phyloP scores from a whole-genome alignment of 2,329 filamentous ascomycete species.

The Emergomyces pasteurianus region DNA sequence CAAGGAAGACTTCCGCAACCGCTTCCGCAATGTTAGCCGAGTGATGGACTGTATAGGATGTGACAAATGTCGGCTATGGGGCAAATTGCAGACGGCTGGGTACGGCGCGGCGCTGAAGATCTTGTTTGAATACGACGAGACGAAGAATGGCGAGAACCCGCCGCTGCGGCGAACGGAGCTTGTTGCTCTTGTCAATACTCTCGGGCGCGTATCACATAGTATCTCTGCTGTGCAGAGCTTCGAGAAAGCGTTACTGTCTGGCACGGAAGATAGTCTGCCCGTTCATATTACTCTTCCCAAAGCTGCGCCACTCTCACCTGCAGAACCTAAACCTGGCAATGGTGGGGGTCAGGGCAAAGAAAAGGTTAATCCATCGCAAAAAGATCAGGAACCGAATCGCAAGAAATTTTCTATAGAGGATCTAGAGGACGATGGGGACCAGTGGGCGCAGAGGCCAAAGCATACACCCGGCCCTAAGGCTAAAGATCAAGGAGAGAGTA shows the following conservation, averaged over 20 bases:
- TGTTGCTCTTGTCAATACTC: slow-evolving; percentile 88
- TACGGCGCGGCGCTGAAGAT: slow-evolving; percentile 94
- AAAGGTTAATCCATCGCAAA: neutral
- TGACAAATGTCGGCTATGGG: slow-evolving; percentile 97
- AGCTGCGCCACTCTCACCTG: neutral
- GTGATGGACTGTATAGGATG: slow-evolving; percentile 98
- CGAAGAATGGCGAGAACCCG: slow-evolving; percentile 51
- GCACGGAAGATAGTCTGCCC: slow-evolving; percentile 14
- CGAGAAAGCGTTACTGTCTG: slow-evolving; percentile 35
- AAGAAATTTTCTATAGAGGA: slow-evolving; percentile 12
- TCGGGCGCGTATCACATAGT: slow-evolving; percentile 74
- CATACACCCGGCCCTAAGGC: slow-evolving; percentile 4
- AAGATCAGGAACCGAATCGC: slow-evolving; percentile 22
- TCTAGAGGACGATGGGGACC: slow-evolving; percentile 30
- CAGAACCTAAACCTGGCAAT: neutral
- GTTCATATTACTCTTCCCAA: slow-evolving; percentile 4
- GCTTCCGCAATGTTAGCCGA: slow-evolving; percentile 91
- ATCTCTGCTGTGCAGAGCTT: slow-evolving; percentile 66
- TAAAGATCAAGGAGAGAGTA: slow-evolving; percentile 24
- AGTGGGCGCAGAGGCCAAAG: slow-evolving; percentile 12
- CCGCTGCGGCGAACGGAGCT: slow-evolving; percentile 77
- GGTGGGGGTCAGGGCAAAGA: neutral
- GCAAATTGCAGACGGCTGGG: slow-evolving; percentile 87
- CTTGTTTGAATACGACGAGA: slow-evolving; percentile 80
- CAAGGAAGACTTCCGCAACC: slow-evolving; percentile 94